Base-by-base conservation (phyloP, 192 early-diverging fungal genomes). In the Thamnidium elegans region DNA sequence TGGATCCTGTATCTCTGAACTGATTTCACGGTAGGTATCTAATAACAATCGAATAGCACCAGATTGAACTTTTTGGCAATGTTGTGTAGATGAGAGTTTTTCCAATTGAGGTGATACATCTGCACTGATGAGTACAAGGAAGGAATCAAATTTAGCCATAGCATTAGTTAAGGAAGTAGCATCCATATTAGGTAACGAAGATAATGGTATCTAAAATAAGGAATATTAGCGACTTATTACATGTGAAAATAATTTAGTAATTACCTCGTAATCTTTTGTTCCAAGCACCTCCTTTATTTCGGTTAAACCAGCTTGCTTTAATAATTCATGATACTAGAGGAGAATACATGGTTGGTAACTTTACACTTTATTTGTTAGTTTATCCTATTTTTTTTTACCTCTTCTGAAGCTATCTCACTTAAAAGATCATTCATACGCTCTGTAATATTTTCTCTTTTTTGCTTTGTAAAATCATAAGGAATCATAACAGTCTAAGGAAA, bases 121-220 rank as follows among this genome's bases (percentile, higher is more conserved):
- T 51, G 86, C 53, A 47, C 76, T 76, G 2, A 76, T 81, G 7
- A 78, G 71, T 26, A 82, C 79, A 30, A 94, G 74, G 67, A 87
- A 94, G 19, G 70, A 76, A 58, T 93, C 91, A 15, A 94, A 66
- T 39, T 73, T 69, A 5, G 85, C 73, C 67, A 94, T 69, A 17
- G 79, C 70, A 14, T 69, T 68, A 1, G 75, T 65, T 2, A 94
- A 58, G 1, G 81, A 72, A 20, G 70, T 68, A 0, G 75, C 54
- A 62, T 89, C 81, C 70, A 87, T 82, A 20, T 65, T 63, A 7
- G 81, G 78, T 3, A 84, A 46, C 8, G 68, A 63, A 0, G 86
- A 78, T 20, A 90, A 66, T 9, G 90, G 90, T 7, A 55, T 64
- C 85, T 90, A 36, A 3, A 39, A 31, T 63, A 7, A 30, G 20